These are phyloP conservation scores for Oenanthe javanica DNA, from an alignment of 140 eudicot genomes.

Conservation along the genomic window DNA sequence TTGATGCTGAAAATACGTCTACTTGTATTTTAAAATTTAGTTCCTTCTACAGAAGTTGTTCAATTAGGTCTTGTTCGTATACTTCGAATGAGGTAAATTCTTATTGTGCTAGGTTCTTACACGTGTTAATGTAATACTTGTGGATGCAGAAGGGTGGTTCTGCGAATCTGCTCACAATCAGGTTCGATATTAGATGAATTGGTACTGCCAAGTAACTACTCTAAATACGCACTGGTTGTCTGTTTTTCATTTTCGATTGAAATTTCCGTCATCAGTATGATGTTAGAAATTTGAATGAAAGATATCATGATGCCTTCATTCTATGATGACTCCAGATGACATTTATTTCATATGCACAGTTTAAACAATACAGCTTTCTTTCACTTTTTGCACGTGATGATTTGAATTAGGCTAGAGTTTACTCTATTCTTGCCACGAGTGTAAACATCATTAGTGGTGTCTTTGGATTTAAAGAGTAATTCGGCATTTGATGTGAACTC, in stretches of 20 bases:
- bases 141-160: conserved; percentile 89
- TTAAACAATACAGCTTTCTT: background rate
- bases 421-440: background rate
- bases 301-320: background rate
- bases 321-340: background rate
- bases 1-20: background rate
- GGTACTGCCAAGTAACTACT: background rate
- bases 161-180: conserved; percentile 65
- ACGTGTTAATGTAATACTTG: conserved; percentile 13
- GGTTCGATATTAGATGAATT: conserved; percentile 31
- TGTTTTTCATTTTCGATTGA: background rate
- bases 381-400: background rate
- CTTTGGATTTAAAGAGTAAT: background rate
- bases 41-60: background rate
- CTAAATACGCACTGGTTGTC: background rate
- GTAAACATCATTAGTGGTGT: background rate
- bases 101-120: too few species aligned
- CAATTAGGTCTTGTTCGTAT: too few species aligned
- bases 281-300: background rate
- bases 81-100: background rate
- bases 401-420: background rate
- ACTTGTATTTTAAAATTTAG: background rate
- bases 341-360: background rate
- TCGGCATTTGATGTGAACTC: background rate
- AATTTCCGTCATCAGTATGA: background rate